A percentile compares a stretch with the other conserved stretches of the same genome.
These are phyloP conservation scores for Globisporangium sylvaticum DNA, from an alignment of 352 stramenopile genomes.

Conservation along the genomic window DNA sequence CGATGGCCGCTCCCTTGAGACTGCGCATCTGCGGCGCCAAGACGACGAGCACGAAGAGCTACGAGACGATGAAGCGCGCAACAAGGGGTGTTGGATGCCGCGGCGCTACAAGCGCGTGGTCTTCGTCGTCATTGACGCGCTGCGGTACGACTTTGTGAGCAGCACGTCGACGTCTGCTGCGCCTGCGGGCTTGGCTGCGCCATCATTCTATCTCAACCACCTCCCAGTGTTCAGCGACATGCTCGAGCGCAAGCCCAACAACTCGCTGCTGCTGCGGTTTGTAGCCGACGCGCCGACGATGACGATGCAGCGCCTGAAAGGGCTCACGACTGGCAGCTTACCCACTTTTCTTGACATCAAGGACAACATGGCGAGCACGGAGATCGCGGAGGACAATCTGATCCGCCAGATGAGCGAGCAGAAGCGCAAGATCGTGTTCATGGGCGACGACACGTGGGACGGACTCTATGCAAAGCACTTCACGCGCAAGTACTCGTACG, in stretches of 20 bases:
- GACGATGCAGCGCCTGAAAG: conserved; percentile 98
- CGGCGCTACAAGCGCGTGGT: conserved; percentile 80
- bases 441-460: conserved; percentile 99
- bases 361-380: conserved; percentile 89
- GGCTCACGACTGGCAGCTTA: conserved; percentile 94
- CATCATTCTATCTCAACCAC: conserved; percentile 79
- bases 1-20: not conserved
- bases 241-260: conserved; percentile 36
- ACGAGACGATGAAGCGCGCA: conserved; percentile 11
- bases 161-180: not conserved
- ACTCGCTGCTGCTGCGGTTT: conserved; percentile 91
- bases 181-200: not conserved
- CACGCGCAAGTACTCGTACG: conserved; percentile 91
- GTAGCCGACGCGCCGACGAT: conserved; percentile 97
- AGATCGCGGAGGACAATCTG: conserved; percentile 96
- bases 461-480: conserved; percentile 92
- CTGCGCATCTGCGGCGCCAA: conserved; percentile 1
- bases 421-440: conserved; percentile 88
- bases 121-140: conserved; percentile 95
- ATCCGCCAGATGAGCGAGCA: conserved; percentile 81
- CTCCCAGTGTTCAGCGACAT: conserved; percentile 78
- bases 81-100: conserved; percentile 66
- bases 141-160: conserved; percentile 95
- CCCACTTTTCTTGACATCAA: conserved; percentile 98
- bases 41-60: not conserved